Evolutionary conservation across 805 yeast species (phyloP).

Genomic region (Kodamaea neixiangensis): DNA sequence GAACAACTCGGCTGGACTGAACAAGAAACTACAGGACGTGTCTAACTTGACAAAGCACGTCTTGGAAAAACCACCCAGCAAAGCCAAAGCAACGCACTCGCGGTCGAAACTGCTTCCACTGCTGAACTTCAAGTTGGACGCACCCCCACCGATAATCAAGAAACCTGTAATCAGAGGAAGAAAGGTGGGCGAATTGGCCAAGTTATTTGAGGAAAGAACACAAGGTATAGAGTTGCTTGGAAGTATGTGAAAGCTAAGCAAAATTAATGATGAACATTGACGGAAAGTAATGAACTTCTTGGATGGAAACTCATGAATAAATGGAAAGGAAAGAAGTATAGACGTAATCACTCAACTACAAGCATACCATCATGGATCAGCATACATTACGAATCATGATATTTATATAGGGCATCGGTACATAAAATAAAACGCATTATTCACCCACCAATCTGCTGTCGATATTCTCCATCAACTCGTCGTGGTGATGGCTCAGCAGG

Average conservation of each 20-base stretch:
- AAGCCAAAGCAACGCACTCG: constrained; percentile 9
- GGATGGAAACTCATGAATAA: background rate
- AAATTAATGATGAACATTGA: background rate
- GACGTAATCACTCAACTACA: background rate
- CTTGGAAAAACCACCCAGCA: background rate
- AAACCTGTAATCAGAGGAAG: constrained; percentile 53
- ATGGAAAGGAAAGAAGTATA: background rate
- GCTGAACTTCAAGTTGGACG: background rate
- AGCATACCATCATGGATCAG: background rate
- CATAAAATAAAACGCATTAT: constrained; percentile 14
- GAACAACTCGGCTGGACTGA: constrained; percentile 5
- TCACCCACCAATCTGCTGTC: constrained; percentile 48
- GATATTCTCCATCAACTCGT: constrained; percentile 42
- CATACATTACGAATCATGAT: background rate
- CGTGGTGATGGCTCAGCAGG: constrained; percentile 17
- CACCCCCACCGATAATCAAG: constrained; percentile 14
- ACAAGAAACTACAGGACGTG: constrained; percentile 19
- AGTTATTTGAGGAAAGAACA: constrained; percentile 60
- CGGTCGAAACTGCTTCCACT: constrained; percentile 15
- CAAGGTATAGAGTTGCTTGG: constrained; percentile 40
- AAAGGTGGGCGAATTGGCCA: constrained; percentile 64
- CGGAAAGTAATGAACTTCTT: background rate
- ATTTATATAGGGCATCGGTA: background rate
- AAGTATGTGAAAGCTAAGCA: constrained; percentile 15
- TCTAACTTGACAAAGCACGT: constrained; percentile 22